A percentile compares a stretch with the other conserved stretches of the same genome.
These are phyloP conservation scores for Novymonas esmeraldas DNA, from an alignment of 208 protist genomes.

Conservation along the genomic window DNA sequence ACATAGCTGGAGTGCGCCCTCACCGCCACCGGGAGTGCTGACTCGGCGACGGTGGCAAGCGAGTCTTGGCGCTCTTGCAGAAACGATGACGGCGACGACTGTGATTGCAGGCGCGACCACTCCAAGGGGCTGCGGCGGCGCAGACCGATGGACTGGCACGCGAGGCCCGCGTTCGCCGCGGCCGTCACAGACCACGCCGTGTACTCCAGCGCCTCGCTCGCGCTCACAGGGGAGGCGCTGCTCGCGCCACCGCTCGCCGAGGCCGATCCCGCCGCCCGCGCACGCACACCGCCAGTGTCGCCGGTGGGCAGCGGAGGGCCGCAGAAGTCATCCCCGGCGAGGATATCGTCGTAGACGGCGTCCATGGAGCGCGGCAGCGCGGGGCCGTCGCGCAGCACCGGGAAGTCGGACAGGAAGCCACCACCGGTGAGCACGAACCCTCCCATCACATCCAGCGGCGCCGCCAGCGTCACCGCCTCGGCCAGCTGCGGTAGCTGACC, in stretches of 20 bases:
- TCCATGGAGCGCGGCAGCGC: conserved; percentile 30
- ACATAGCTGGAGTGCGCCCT: not conserved
- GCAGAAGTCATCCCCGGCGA: conserved; percentile 14
- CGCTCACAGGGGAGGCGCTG: not conserved
- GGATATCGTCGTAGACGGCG: conserved; percentile 27
- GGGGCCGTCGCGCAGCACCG: conserved; percentile 43
- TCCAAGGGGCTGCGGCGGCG: conserved; percentile 31
- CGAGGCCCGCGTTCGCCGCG: conserved; percentile 44
- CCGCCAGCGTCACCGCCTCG: conserved; percentile 30
- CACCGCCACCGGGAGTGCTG: not conserved
- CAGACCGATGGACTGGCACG: conserved; percentile 51
- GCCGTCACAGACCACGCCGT: conserved; percentile 56
- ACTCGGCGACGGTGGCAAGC: not conserved
- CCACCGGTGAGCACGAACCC: conserved; percentile 59
- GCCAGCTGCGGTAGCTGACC: conserved; percentile 20
- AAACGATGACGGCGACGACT: no score
- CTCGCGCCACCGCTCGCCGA: not conserved
- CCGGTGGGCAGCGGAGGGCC: conserved; percentile 12
- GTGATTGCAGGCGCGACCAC: not conserved
- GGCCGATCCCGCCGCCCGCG: not conserved
- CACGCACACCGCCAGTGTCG: not conserved
- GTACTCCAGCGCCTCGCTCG: conserved; percentile 21
- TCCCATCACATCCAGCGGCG: conserved; percentile 37
- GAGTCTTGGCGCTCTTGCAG: no score
- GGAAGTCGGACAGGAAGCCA: conserved; percentile 59